Percentiles rank a stretch among this genome's conserved stretches.
Conservation (phyloP, 202 grass and related monocot species). For the Carex arenaria region DNA sequence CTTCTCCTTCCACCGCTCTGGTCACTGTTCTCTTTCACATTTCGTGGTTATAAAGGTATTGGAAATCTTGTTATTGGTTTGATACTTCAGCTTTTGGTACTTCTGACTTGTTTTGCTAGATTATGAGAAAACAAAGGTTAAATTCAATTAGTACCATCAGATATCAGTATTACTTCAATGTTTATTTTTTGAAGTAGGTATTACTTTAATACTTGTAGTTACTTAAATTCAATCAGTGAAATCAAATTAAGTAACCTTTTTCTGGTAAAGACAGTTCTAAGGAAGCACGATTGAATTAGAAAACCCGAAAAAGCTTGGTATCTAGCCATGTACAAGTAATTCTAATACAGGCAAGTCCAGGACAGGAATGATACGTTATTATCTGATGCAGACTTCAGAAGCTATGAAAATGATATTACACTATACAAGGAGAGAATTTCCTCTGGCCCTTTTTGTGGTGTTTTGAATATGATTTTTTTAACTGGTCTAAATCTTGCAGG, state of each 20-base stretch:
- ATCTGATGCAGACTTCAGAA: background rate
- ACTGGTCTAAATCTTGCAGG: background rate
- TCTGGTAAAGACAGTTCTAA: background rate
- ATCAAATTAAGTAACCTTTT: background rate
- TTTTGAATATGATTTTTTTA: background rate
- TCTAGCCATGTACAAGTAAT: background rate
- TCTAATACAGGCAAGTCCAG: background rate
- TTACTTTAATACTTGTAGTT: background rate
- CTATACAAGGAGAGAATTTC: background rate
- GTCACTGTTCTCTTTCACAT: constrained; percentile 57
- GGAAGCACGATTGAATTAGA: background rate
- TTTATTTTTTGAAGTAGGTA: too few relatives aligned
- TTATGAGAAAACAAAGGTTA: background rate
- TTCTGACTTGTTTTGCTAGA: background rate
- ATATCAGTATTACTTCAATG: background rate
- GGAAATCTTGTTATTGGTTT: background rate
- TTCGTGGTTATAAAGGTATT: constrained; percentile 85
- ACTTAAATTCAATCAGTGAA: background rate
- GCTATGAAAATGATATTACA: background rate
- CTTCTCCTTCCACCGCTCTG: constrained; percentile 72
- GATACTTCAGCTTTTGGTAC: background rate
- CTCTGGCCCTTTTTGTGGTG: background rate
- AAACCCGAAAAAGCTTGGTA: background rate
- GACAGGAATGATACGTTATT: background rate
- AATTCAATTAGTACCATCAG: background rate